Evolutionary conservation across 768 basidiomycete genomes (phyloP).

Genomic region (Pilatotrama ljubarskyi): DNA sequence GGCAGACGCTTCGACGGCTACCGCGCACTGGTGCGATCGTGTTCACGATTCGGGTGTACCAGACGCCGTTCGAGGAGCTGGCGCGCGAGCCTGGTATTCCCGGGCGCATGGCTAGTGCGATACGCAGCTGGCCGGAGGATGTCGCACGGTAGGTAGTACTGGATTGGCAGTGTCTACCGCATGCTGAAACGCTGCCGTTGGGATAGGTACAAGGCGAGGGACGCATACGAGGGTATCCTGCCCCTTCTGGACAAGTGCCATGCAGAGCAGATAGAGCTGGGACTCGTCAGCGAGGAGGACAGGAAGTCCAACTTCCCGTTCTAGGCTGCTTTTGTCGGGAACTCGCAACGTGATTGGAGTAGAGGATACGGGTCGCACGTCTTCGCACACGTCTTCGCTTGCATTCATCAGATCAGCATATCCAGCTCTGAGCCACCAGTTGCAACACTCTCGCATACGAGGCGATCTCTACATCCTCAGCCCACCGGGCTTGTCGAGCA

Average conservation of each 20-base stretch:
- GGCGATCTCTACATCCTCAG: too few species aligned
- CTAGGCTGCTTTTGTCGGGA: background rate
- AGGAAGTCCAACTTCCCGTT: constrained; percentile 15
- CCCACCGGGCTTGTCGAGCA: too few species aligned
- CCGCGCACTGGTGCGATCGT: constrained; percentile 62
- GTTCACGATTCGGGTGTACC: constrained; percentile 70
- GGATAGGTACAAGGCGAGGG: constrained; percentile 37
- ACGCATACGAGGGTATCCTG: constrained; percentile 35
- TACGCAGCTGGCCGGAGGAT: constrained; percentile 66
- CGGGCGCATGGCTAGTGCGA: constrained; percentile 60
- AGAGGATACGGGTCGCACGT: background rate
- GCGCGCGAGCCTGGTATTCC: constrained; percentile 57
- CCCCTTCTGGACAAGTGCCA: constrained; percentile 40
- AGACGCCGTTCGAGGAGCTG: constrained; percentile 54
- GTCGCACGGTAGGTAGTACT: constrained; percentile 50
- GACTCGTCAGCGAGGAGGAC: constrained; percentile 21
- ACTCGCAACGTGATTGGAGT: background rate
- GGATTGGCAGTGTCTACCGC: constrained; percentile 31
- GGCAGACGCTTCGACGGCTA: constrained; percentile 67
- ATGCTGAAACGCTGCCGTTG: constrained; percentile 1
- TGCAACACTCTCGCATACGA: too few species aligned
- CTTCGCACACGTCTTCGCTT: too few species aligned
- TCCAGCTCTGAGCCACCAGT: too few species aligned
- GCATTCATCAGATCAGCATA: too few species aligned
- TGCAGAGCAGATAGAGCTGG: constrained; percentile 32